Evolutionary conservation across 2,329 filamentous ascomycete species (phyloP).

Genomic region (Epicoccum sorghinum): DNA sequence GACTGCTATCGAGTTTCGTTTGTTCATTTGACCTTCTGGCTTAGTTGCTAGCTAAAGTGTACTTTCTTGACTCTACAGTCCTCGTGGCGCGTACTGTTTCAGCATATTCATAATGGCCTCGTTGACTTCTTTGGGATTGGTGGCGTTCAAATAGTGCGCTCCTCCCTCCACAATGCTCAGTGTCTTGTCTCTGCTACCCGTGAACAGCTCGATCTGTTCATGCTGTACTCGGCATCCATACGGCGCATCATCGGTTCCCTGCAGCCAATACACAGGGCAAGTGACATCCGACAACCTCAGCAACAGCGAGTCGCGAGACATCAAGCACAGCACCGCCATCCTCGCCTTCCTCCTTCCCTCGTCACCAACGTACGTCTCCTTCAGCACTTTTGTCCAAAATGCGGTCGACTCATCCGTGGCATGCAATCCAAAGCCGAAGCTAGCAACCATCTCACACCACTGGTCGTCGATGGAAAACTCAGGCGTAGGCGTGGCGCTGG

Average conservation of each 20-base stretch:
- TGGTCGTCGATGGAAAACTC: constrained; percentile 51
- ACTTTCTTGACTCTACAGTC: neutral
- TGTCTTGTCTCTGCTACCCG: constrained; percentile 4
- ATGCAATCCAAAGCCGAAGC: constrained; percentile 54
- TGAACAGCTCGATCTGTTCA: constrained; percentile 18
- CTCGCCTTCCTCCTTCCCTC: constrained; percentile 54
- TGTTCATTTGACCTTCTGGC: too few relatives aligned
- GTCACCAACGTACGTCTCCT: constrained; percentile 55
- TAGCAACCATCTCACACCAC: constrained; percentile 54
- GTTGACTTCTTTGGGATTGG: constrained; percentile 14
- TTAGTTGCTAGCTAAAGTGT: too few relatives aligned
- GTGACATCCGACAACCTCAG: constrained; percentile 52
- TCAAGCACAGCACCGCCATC: constrained; percentile 56
- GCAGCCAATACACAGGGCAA: constrained; percentile 59
- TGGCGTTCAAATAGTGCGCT: constrained; percentile 20
- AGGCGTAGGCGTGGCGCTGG: constrained; percentile 45
- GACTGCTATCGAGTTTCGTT: too few relatives aligned
- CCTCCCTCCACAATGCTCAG: constrained; percentile 16
- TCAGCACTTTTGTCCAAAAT: constrained; percentile 53
- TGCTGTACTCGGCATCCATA: constrained; percentile 16
- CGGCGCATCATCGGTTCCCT: constrained; percentile 26
- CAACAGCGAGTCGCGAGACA: constrained; percentile 55
- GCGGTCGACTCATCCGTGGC: constrained; percentile 45
- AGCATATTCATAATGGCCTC: constrained; percentile 16
- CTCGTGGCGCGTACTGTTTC: neutral